Evolutionary conservation across 345 rosid genomes (phyloP).

Genomic region (Lepidium aucheri): DNA sequence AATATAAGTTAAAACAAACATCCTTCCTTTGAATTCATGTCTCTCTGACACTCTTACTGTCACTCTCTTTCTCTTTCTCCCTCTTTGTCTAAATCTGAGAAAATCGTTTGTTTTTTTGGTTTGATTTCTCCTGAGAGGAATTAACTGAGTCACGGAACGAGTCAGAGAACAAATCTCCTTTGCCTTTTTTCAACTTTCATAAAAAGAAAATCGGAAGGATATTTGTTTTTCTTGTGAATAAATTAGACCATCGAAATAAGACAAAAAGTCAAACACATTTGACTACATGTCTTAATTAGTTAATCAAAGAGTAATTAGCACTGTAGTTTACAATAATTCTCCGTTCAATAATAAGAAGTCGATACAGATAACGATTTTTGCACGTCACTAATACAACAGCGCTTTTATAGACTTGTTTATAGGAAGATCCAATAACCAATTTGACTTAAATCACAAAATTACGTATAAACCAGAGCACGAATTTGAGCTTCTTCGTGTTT

Average conservation of each 20-base stretch:
- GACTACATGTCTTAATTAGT: not conserved
- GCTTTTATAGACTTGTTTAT: not conserved
- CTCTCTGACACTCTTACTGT: slow-evolving; percentile 14
- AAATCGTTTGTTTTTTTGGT: not conserved
- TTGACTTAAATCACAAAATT: not conserved
- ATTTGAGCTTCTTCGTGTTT: not conserved
- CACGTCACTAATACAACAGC: not conserved
- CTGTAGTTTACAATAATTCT: not conserved
- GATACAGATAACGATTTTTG: not conserved
- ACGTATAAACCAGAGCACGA: not conserved
- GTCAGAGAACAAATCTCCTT: slow-evolving; percentile 18
- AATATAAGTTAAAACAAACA: not conserved
- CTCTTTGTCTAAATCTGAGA: slow-evolving; percentile 17
- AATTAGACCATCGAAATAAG: not conserved
- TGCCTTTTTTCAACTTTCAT: not conserved
- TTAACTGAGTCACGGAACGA: slow-evolving; percentile 25
- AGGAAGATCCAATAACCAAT: not conserved
- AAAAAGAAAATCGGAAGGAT: not conserved
- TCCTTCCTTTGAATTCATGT: not conserved
- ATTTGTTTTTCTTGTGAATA: slow-evolving; percentile 16
- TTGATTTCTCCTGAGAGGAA: slow-evolving; percentile 14
- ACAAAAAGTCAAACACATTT: slow-evolving; percentile 17
- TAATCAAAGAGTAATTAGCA: not conserved
- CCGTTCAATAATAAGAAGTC: not conserved
- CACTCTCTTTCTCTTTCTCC: not conserved